These are phyloP conservation scores for Coemansia guatemalensis DNA, from an alignment of 192 early-diverging fungal genomes.

Conservation along the genomic window DNA sequence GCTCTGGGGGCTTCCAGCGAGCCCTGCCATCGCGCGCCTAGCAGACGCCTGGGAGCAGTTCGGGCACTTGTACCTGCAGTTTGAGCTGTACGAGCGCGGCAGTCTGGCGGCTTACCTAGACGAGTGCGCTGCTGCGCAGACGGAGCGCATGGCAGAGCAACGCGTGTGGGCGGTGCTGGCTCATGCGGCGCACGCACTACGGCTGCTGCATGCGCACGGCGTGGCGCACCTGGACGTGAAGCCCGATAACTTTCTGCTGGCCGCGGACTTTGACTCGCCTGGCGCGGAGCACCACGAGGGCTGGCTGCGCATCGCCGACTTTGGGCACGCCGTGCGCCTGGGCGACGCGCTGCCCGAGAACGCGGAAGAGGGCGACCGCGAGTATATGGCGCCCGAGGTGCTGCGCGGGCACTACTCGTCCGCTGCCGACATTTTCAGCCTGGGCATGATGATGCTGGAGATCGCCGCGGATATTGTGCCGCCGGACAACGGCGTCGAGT, in stretches of 20 bases:
- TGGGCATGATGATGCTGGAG: constrained; percentile 90
- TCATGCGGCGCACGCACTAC: constrained; percentile 57
- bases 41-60: constrained; percentile 89
- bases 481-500: constrained; percentile 85
- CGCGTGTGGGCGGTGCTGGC: constrained; percentile 70
- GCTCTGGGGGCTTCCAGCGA: constrained; percentile 63
- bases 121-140: constrained; percentile 9
- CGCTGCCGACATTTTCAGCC: constrained; percentile 88
- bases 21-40: constrained; percentile 67
- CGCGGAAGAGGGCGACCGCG: constrained; percentile 84
- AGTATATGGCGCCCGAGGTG: constrained; percentile 90
- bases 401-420: constrained; percentile 68
- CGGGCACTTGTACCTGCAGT: constrained; percentile 84
- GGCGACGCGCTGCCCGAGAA: constrained; percentile 23
- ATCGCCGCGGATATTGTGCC: constrained; percentile 80
- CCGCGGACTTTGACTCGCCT: constrained; percentile 22
- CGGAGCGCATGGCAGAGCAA: constrained; percentile 50
- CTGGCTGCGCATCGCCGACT: constrained; percentile 84
- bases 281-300: constrained; percentile 52
- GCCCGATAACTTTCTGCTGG: constrained; percentile 82
- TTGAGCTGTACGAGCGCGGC: constrained; percentile 83
- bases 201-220: constrained; percentile 66
- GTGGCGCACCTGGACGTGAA: constrained; percentile 91
- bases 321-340: constrained; percentile 71
- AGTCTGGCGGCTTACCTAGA: constrained; percentile 56